Base-by-base conservation (phyloP, 2,329 filamentous ascomycete genomes). In the Colletotrichum limetticola region DNA sequence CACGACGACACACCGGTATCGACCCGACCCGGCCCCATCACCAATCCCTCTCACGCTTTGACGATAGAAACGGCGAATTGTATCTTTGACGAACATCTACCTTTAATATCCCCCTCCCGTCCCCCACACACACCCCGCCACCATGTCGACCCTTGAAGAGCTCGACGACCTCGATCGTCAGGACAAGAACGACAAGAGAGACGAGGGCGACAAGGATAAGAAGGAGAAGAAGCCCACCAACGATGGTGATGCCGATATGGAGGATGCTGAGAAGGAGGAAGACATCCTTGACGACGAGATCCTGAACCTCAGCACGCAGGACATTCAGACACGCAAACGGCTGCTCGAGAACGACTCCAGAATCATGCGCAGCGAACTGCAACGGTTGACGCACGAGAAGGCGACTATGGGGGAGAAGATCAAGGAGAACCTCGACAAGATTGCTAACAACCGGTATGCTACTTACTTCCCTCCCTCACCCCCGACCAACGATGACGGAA, bases 401-500 rank as follows among this genome's bases (percentile, higher is more conserved):
- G 91, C 93, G 62, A 92, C 94, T 61, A 99, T 99, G 97, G 92
- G 92, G 71, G 96, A 98, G 84, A 98, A 98, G 88, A 98, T 99
- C 84, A 98, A 98, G 89, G 97, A 99, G 82, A 99, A 99, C 81
- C 86, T 94, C 80, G 97, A 99, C 78, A 99, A 99, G 91, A 99
- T 99, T 80, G 95, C 97, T 77, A 98, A 99, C 86, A 99, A 99
- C 88, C 91, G 95, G 95, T 97, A 87, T 77, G 88, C 78, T 58
- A 35, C 32, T 35, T 35, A 2, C 68, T 42, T 52, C 58, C 46
- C 55, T 65, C 5, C 6, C 16, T 55, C 57, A 32, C 55, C 26
- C 53, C 16, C 42, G 24, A 28, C 16, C 16, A 3, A 8, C 37
- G 46, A 65, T 69, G 61, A 74, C 66, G 61, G 65, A 58, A 49